Evolutionary conservation across 2,329 filamentous ascomycete species (phyloP).

Genomic region (Calonectria naviculata): DNA sequence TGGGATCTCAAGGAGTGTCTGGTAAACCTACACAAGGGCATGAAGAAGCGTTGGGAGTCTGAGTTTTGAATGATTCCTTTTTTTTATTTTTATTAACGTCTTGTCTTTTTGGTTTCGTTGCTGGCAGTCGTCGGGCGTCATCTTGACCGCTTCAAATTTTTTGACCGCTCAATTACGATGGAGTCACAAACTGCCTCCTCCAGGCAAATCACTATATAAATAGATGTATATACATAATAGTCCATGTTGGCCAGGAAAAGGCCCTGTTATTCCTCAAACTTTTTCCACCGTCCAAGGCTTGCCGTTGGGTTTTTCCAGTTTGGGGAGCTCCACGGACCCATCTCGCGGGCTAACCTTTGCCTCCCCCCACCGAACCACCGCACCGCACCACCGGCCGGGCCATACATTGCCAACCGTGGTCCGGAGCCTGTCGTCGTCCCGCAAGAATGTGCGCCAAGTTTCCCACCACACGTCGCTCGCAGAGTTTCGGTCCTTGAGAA

Average conservation of each 20-base stretch:
- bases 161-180: neutral
- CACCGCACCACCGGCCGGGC: neutral
- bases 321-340: neutral
- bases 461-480: neutral
- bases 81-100: neutral
- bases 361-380: neutral
- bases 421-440: neutral
- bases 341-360: neutral
- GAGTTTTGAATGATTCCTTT: neutral
- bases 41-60: neutral
- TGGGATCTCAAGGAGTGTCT: neutral
- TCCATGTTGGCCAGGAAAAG: neutral
- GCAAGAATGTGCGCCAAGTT: neutral
- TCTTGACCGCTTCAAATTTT: neutral
- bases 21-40: neutral
- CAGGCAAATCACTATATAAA: neutral
- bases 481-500: neutral
- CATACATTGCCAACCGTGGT: neutral
- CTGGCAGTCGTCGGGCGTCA: neutral
- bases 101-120: neutral
- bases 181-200: neutral
- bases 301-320: too few species aligned
- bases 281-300: too few species aligned
- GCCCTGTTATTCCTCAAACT: too few species aligned
- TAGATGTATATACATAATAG: neutral